These are phyloP conservation scores for Lagenaria siceraria DNA, from an alignment of 306 rosid genomes.

Conservation along the genomic window DNA sequence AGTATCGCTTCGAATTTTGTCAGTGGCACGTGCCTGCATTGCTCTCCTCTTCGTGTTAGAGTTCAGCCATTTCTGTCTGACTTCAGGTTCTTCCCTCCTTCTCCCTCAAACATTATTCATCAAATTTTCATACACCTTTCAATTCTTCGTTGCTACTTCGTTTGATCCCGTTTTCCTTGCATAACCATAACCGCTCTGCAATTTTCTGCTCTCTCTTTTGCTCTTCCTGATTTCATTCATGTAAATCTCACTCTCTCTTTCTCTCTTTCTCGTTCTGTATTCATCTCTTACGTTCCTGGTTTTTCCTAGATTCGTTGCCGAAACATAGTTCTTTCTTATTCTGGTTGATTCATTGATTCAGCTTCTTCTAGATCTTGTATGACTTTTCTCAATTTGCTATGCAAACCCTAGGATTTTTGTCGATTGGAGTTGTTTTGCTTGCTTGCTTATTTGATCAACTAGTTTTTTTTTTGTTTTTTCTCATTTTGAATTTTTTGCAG, in stretches of 20 bases:
- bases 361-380: constrained; percentile 8
- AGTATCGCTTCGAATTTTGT: neutral
- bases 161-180: neutral
- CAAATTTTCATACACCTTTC: neutral
- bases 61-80: constrained; percentile 6
- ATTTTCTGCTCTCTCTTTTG: neutral
- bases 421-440: neutral
- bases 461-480: neutral
- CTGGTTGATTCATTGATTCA: neutral
- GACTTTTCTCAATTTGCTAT: neutral
- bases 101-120: neutral
- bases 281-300: neutral
- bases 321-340: neutral
- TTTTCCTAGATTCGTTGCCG: neutral
- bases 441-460: neutral
- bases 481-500: constrained; percentile 17
- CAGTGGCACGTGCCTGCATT: constrained; percentile 3
- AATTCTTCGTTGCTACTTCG: neutral
- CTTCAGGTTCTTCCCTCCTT: constrained; percentile 5
- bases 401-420: constrained; percentile 6
- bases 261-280: neutral
- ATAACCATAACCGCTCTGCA: neutral
- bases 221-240: neutral
- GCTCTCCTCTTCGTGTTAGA: constrained; percentile 2
- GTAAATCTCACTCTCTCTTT: neutral